These are phyloP conservation scores for Trichomonas vaginalis DNA, from an alignment of 208 protist genomes.

Conservation along the genomic window DNA sequence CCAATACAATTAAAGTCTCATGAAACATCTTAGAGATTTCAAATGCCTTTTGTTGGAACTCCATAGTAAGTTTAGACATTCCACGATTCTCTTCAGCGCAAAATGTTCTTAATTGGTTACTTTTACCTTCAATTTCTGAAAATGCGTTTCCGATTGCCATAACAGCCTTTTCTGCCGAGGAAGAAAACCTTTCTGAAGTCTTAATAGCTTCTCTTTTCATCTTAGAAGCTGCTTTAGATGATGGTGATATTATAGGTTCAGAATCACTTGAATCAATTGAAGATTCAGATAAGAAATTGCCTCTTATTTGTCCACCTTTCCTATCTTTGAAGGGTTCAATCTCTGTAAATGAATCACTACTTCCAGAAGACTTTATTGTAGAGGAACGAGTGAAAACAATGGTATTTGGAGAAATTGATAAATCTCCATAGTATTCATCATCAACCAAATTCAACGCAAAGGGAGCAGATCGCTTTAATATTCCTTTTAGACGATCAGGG, in stretches of 20 bases:
- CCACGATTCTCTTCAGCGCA: neutral
- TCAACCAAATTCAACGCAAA: neutral
- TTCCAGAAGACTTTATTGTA: neutral
- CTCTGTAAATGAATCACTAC: neutral
- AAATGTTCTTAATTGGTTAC: neutral
- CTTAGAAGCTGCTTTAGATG: neutral
- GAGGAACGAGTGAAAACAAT: neutral
- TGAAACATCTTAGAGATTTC: neutral
- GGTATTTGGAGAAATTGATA: neutral
- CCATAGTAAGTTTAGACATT: neutral
- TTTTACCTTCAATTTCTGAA: neutral
- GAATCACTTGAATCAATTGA: neutral
- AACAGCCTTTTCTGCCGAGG: neutral
- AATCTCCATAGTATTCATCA: neutral
- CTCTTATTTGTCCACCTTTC: neutral
- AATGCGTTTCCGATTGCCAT: neutral
- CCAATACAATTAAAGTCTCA: neutral
- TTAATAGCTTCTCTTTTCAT: neutral
- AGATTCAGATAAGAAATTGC: neutral
- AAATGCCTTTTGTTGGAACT: neutral
- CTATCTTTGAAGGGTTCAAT: neutral
- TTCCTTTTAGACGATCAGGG: neutral
- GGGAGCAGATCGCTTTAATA: neutral
- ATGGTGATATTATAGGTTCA: neutral
- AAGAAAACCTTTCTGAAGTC: neutral